Percentiles rank a stretch among this genome's conserved stretches.
These are phyloP conservation scores for Schizosaccharomyces octosporus DNA, from an alignment of 805 yeast genomes.

Conservation along the genomic window DNA sequence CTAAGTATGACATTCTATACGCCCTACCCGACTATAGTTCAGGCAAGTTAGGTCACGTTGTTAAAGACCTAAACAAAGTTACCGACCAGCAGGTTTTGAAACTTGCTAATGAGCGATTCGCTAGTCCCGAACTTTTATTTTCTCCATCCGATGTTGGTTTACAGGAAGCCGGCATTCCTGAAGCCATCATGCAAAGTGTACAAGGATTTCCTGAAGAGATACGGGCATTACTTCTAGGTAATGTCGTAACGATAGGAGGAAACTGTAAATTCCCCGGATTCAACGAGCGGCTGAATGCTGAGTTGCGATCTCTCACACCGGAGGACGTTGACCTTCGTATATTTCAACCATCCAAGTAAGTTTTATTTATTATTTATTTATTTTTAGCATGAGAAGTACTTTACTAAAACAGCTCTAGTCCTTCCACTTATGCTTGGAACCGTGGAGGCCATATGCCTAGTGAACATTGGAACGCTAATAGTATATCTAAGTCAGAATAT, in stretches of 20 bases:
- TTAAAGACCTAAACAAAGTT: constrained; percentile 4
- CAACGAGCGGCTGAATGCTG: constrained; percentile 25
- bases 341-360: constrained; percentile 11
- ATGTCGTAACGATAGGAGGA: constrained; percentile 67
- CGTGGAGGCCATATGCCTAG: constrained; percentile 26
- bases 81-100: background rate
- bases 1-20: constrained; percentile 31
- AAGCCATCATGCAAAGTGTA: constrained; percentile 42
- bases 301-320: constrained; percentile 16
- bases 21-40: constrained; percentile 73
- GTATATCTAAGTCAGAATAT: constrained; percentile 57
- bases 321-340: constrained; percentile 12
- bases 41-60: constrained; percentile 49
- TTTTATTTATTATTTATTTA: background rate
- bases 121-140: constrained; percentile 65
- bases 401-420: constrained; percentile 7
- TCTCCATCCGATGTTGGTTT: constrained; percentile 65
- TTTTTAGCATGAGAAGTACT: background rate
- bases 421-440: constrained; percentile 30
- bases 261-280: constrained; percentile 48
- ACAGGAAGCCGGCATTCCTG: constrained; percentile 54
- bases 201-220: constrained; percentile 46
- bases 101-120: constrained; percentile 63
- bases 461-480: constrained; percentile 21
- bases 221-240: constrained; percentile 48